Percentiles rank a stretch among this genome's conserved stretches.
These are phyloP conservation scores for Plasmodium coatneyi DNA, from an alignment of 169 alveolate species.

Conservation along the genomic window DNA sequence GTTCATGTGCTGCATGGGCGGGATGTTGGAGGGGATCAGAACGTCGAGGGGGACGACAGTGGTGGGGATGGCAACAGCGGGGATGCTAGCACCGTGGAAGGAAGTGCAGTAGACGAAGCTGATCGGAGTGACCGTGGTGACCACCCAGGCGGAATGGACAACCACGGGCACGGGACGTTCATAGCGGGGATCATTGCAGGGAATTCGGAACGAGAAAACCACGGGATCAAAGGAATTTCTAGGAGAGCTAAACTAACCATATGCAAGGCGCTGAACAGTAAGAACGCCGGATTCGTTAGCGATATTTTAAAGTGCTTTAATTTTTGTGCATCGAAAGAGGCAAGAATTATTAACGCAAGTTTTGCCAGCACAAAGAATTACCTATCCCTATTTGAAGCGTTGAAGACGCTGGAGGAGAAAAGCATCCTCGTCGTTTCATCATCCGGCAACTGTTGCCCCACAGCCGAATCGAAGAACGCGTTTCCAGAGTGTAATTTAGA, in stretches of 20 bases:
- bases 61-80: constrained; percentile 77
- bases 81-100: too few relatives aligned
- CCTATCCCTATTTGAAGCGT: constrained; percentile 18
- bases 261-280: constrained; percentile 78
- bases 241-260: constrained; percentile 72
- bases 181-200: constrained; percentile 83
- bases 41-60: constrained; percentile 66
- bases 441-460: constrained; percentile 18
- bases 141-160: constrained; percentile 78
- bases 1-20: constrained; percentile 78
- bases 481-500: constrained; percentile 10
- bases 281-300: constrained; percentile 78
- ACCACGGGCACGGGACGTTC: constrained; percentile 90
- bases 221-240: constrained; percentile 54
- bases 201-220: background rate
- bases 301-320: constrained; percentile 74
- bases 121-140: background rate
- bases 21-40: background rate
- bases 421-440: constrained; percentile 17
- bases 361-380: constrained; percentile 43
- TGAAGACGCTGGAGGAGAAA: constrained; percentile 17
- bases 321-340: constrained; percentile 66
- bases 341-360: constrained; percentile 74
- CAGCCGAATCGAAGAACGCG: background rate
- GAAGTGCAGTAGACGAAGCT: too few relatives aligned